phyloP scores from a whole-genome alignment of 192 early-diverging fungal species.

The Coemansia sp. region DNA sequence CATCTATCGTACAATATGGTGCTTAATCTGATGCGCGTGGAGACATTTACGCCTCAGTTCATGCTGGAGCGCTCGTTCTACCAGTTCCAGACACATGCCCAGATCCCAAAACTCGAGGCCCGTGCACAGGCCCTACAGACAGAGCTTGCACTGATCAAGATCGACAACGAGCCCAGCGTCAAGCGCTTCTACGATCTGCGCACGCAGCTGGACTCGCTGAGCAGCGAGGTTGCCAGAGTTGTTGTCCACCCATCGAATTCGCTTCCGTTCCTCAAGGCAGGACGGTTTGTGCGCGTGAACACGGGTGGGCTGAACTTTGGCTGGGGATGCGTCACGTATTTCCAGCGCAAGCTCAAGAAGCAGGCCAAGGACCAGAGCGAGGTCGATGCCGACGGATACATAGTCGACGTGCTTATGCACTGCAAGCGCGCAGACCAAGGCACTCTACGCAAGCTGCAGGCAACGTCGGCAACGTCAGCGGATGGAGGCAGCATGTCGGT shows the following conservation, averaged over 20 bases:
- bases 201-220: slow-evolving; percentile 65
- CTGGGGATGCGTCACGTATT: slow-evolving; percentile 87
- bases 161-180: slow-evolving; percentile 73
- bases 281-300: slow-evolving; percentile 72
- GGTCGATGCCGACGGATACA: slow-evolving; percentile 59
- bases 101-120: slow-evolving; percentile 74
- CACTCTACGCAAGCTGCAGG: slow-evolving; percentile 24
- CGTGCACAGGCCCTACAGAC: slow-evolving; percentile 48
- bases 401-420: slow-evolving; percentile 85
- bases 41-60: slow-evolving; percentile 88
- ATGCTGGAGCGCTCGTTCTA: slow-evolving; percentile 92
- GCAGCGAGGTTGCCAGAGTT: slow-evolving; percentile 69
- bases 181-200: slow-evolving; percentile 76
- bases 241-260: slow-evolving; percentile 79
- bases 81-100: slow-evolving; percentile 87
- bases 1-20: slow-evolving; percentile 98
- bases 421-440: slow-evolving; percentile 56
- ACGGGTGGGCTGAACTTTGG: slow-evolving; percentile 78
- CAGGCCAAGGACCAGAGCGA: slow-evolving; percentile 27
- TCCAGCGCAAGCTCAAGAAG: slow-evolving; percentile 57
- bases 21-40: slow-evolving; percentile 90
- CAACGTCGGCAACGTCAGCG: slow-evolving; percentile 6
- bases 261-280: slow-evolving; percentile 84
- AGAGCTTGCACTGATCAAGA: slow-evolving; percentile 46
- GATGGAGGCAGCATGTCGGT: slow-evolving; percentile 30